phyloP scores from a whole-genome alignment of 1,284 basidiomycete species.

The Puccinia horiana region DNA sequence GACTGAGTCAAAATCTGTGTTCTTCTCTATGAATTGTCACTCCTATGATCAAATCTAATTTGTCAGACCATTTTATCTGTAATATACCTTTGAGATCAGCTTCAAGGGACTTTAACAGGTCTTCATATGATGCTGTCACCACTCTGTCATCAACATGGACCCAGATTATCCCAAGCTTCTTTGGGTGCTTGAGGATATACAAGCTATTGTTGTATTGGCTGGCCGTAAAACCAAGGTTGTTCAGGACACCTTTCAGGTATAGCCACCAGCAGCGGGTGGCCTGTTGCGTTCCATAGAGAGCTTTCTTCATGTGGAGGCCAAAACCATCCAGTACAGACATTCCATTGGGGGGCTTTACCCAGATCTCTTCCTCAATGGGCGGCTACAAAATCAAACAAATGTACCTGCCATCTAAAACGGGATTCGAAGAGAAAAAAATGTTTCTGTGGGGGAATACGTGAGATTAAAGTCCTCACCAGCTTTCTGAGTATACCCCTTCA shows the following conservation, averaged over 20 bases:
- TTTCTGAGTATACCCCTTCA: not conserved
- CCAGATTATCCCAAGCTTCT: not conserved
- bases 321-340: not conserved
- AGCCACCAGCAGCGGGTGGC: conserved; percentile 23
- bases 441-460: conserved; percentile 31
- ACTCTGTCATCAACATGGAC: conserved; percentile 30
- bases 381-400: too few relatives aligned
- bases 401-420: not conserved
- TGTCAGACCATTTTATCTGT: not conserved
- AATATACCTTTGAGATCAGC: not conserved
- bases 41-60: not conserved
- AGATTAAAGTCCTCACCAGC: not conserved
- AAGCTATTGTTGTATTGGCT: conserved; percentile 8
- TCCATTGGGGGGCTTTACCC: not conserved
- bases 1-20: not conserved
- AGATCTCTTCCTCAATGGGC: conserved; percentile 18
- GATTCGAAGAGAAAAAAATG: conserved; percentile 8
- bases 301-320: not conserved
- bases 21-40: not conserved
- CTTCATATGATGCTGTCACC: not conserved
- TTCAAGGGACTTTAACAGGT: not conserved
- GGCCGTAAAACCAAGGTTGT: not conserved
- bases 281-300: conserved; percentile 27
- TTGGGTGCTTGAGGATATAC: not conserved
- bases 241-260: not conserved